Percentiles rank a stretch among this genome's conserved stretches.
Conservation (phyloP, 2,329 filamentous ascomycete species). For the Ascochyta clinopodiicola region DNA sequence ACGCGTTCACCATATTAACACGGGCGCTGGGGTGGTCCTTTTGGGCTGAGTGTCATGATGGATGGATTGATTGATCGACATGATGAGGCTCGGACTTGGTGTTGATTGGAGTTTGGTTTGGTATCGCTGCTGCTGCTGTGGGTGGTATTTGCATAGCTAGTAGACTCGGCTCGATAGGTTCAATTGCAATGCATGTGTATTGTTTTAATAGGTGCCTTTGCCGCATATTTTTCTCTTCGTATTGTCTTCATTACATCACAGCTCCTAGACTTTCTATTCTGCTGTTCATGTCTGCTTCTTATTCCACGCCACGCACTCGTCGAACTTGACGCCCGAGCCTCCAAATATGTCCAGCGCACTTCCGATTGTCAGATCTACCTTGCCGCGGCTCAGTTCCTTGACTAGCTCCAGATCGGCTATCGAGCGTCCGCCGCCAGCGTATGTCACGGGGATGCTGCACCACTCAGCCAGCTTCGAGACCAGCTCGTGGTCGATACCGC, state of each 20-base stretch:
- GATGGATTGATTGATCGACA: not conserved
- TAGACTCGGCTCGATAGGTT: not conserved
- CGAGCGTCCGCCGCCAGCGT: conserved; percentile 89
- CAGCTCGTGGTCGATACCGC: conserved; percentile 86
- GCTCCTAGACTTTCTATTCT: no score
- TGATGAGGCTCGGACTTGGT: not conserved
- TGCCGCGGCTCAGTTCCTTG: conserved; percentile 76
- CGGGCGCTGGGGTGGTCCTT: not conserved
- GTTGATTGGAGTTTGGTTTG: not conserved
- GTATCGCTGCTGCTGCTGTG: not conserved
- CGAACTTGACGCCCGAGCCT: conserved; percentile 82
- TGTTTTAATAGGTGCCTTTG: not conserved
- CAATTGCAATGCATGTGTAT: conserved; percentile 14
- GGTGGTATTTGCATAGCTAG: conserved; percentile 9
- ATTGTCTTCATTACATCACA: no score
- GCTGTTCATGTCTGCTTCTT: conserved; percentile 28
- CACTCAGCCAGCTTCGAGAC: conserved; percentile 79
- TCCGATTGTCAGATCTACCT: conserved; percentile 92
- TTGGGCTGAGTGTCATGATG: no score
- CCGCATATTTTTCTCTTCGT: not conserved
- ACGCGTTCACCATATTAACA: not conserved
- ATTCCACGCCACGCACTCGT: conserved; percentile 92
- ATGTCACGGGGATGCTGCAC: conserved; percentile 93
- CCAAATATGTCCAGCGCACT: conserved; percentile 97
- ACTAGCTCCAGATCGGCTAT: conserved; percentile 84